Conservation (phyloP, 352 stramenopile genomes). For the Pythium rhizo-oryzae region DNA sequence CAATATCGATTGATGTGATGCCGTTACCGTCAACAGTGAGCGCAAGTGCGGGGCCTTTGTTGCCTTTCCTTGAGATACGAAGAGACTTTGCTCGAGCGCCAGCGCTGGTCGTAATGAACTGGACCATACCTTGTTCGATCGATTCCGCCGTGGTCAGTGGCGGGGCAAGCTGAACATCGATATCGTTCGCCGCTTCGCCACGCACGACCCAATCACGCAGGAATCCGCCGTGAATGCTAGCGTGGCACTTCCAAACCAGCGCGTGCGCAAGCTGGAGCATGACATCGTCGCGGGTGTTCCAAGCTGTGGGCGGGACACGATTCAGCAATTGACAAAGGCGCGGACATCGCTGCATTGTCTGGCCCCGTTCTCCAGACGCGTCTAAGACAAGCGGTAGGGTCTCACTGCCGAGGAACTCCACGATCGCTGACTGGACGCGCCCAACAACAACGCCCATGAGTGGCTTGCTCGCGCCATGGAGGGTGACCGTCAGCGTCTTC, state of each 20-base stretch:
- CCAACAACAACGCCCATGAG: slow-evolving; percentile 27
- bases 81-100: neutral
- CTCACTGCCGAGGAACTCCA: slow-evolving; percentile 7
- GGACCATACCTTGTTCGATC: slow-evolving; percentile 5
- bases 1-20: slow-evolving; percentile 21
- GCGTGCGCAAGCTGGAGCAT: slow-evolving; percentile 33
- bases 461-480: slow-evolving; percentile 23
- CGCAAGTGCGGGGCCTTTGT: slow-evolving; percentile 21
- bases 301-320: slow-evolving; percentile 9
- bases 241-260: slow-evolving; percentile 25
- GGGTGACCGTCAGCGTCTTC: slow-evolving; percentile 3
- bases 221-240: slow-evolving; percentile 28
- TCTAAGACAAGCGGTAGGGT: slow-evolving; percentile 17
- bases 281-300: slow-evolving; percentile 29
- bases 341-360: slow-evolving; percentile 24
- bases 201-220: slow-evolving; percentile 34
- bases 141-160: slow-evolving; percentile 18
- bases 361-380: slow-evolving; percentile 17
- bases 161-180: slow-evolving; percentile 28
- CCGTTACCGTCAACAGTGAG: slow-evolving; percentile 5
- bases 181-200: slow-evolving; percentile 29
- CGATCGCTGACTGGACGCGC: slow-evolving; percentile 22
- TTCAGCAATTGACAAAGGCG: slow-evolving; percentile 17
- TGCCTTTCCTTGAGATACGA: slow-evolving; percentile 4
- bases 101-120: neutral